phyloP scores from a whole-genome alignment of 2,329 filamentous ascomycete genomes.

The Ceratocystiopsis sp. region DNA sequence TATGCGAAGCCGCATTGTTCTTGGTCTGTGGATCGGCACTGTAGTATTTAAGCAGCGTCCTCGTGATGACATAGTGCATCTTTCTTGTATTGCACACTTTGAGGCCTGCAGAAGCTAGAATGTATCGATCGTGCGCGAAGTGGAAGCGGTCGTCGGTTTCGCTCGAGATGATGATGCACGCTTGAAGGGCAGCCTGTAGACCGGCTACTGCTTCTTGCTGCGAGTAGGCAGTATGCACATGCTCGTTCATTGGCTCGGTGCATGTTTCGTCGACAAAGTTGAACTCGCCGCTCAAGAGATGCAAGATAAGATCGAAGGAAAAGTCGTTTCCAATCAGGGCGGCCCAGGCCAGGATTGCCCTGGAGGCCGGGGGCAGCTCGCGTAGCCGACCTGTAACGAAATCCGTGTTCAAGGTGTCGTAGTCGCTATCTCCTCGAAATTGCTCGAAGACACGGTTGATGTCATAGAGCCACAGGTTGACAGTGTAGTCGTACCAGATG shows the following conservation, averaged over 20 bases:
- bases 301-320: conserved; percentile 65
- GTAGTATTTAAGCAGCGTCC: conserved; percentile 60
- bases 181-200: conserved; percentile 64
- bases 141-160: conserved; percentile 76
- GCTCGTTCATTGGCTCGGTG: conserved; percentile 13
- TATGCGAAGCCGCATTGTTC: conserved; percentile 64
- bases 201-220: conserved; percentile 57
- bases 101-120: conserved; percentile 54
- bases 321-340: conserved; percentile 69
- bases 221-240: conserved; percentile 32
- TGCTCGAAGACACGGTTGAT: conserved; percentile 74
- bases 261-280: conserved; percentile 33
- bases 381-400: conserved; percentile 66
- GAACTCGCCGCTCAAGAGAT: conserved; percentile 60
- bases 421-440: conserved; percentile 63
- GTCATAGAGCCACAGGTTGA: conserved; percentile 69
- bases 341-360: conserved; percentile 72
- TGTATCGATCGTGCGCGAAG: conserved; percentile 78
- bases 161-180: conserved; percentile 65
- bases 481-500: conserved; percentile 79
- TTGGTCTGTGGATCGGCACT: conserved; percentile 41
- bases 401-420: conserved; percentile 62
- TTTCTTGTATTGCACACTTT: conserved; percentile 51
- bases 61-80: conserved; percentile 85
- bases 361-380: conserved; percentile 57